Base-by-base conservation (phyloP, 2,329 filamentous ascomycete genomes). In the Fusarium agapanthi region DNA sequence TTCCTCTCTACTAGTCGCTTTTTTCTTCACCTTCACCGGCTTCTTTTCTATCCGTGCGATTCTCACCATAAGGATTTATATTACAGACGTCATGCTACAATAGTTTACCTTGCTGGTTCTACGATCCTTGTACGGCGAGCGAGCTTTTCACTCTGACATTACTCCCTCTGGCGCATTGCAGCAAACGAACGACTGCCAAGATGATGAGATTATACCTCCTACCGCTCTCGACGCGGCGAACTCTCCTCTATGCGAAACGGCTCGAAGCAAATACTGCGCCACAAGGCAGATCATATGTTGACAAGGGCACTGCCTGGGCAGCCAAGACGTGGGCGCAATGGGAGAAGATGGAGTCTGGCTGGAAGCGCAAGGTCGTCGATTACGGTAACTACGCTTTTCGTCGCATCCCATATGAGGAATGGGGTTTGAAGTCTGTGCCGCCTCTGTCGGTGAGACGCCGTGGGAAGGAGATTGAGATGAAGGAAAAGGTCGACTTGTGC, bases 131-230 rank as follows among this genome's bases (percentile, higher is more conserved):
- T 28, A 30, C 54, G 47, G 34, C 30, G 38, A 30, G 34, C 30
- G 43, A 30, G 47, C 38, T 44, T 38, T 28, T n/a, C 1, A 26
- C 34, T 41, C 38, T 28, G 22, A 16, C 41, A 53, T 51, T 16
- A n/a, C 45, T 30, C 43, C 34, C 16, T 50, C 45, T 47, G 38
- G 51, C 50, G 56, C 53, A 59, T 47, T 50, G 44, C 61, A 48
- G 30, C 35, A 37, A 35, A 43, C 32, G 14, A 34, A 34, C 40
- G n/a, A 28, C 40, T 26, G 41, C 26, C 72, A 83, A 80, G 69
- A 98, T 99, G 70, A 98, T 99, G 96, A 93, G 95, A 81, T 88
- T 99, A 82, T 97, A 95, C 84, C 91, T 99, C 73, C 89, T 99
- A 64, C 96, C 96, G 71, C 92, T 99, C 77, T 97, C 95, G 67